Base-by-base conservation (phyloP, 441 rosid species). In the Geranium incanum region DNA sequence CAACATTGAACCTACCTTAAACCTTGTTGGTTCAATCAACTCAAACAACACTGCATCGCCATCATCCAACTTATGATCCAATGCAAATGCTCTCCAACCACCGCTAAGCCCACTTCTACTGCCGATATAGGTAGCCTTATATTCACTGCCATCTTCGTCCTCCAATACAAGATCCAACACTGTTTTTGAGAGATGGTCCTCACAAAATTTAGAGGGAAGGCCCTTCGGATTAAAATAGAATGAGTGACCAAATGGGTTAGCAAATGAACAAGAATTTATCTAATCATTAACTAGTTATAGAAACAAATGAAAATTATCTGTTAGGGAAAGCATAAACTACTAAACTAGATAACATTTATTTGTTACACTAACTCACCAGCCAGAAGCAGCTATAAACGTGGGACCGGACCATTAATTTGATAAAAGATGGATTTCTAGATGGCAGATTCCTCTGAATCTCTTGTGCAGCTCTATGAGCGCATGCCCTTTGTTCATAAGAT, bases 371-470 rank as follows among this genome's bases (percentile, higher is more conserved):
- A 72, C 87, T 75, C 77, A 86, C 92, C 88, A 87, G 77, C 92
- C 92, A 86, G 68, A 86, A 88, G 68, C 90, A 82, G 71, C 87
- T 83, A 71, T 84, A 88, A 85, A 88, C 93, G 73, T 88, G 93
- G 73, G 93, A 88, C 66, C 86, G 81, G 68, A 88, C 77, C 93
- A 88, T 86, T 38, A 86, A 84, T 74, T 86, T 88, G 65, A 86
- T 82, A 74, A 88, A 85, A 33, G 83, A 79, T 59, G 91, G 91
- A 62, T 82, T 72, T 66, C 75, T 76, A 28, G 86, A 84, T 65
- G 69, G 71, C 16, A 88, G 74, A 16, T 60, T 50, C 62, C 72
- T 70, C 64, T 84, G 86, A 55, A 85, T 79, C 38, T 80, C 72
- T 81, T 85, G 85, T 2, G 88, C 89, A 57, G 64, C 85, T 66